These are phyloP conservation scores for Xylaria nigripes DNA, from an alignment of 495 filamentous ascomycete genomes.

Conservation along the genomic window DNA sequence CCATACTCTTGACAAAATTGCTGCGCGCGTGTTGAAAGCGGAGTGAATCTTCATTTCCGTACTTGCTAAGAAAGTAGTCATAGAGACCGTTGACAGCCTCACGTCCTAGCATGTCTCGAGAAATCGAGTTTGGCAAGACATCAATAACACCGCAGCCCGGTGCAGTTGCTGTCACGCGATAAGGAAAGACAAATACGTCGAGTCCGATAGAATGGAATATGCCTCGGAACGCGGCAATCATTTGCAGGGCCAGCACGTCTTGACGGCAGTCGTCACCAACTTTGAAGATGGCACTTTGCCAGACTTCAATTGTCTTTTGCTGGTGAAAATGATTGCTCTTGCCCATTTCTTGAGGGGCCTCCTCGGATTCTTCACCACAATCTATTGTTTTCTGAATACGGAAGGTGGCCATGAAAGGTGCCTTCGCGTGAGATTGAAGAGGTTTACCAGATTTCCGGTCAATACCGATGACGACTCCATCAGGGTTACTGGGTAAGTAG, in stretches of 20 bases:
- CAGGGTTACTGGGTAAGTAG: slow-evolving; percentile 93
- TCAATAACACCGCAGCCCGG: slow-evolving; percentile 98
- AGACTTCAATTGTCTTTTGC: slow-evolving; percentile 70
- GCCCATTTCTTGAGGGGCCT: slow-evolving; percentile 31
- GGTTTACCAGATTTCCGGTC: slow-evolving; percentile 97
- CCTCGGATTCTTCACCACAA: slow-evolving; percentile 40
- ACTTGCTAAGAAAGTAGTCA: slow-evolving; percentile 95
- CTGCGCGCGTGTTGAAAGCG: slow-evolving; percentile 90
- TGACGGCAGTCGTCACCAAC: slow-evolving; percentile 98
- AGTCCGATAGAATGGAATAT: slow-evolving; percentile 92
- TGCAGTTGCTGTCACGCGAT: slow-evolving; percentile 95
- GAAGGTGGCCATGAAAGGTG: slow-evolving; percentile 98
- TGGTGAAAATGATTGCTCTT: slow-evolving; percentile 23
- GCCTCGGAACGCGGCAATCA: slow-evolving; percentile 93
- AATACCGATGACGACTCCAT: slow-evolving; percentile 93
- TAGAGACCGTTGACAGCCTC: slow-evolving; percentile 97
- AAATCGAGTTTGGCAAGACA: slow-evolving; percentile 93
- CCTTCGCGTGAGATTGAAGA: slow-evolving; percentile 93
- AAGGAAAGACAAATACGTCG: slow-evolving; percentile 94
- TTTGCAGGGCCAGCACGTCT: slow-evolving; percentile 91
- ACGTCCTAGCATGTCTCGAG: slow-evolving; percentile 94
- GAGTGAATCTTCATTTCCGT: slow-evolving; percentile 89
- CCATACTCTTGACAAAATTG: slow-evolving; percentile 99
- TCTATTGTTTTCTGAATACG: slow-evolving; percentile 74
- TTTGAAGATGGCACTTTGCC: slow-evolving; percentile 99